Percentiles rank a stretch among this genome's conserved stretches.
Conservation (phyloP, 2,329 filamentous ascomycete genomes). For the Boeremia lycopersici region DNA sequence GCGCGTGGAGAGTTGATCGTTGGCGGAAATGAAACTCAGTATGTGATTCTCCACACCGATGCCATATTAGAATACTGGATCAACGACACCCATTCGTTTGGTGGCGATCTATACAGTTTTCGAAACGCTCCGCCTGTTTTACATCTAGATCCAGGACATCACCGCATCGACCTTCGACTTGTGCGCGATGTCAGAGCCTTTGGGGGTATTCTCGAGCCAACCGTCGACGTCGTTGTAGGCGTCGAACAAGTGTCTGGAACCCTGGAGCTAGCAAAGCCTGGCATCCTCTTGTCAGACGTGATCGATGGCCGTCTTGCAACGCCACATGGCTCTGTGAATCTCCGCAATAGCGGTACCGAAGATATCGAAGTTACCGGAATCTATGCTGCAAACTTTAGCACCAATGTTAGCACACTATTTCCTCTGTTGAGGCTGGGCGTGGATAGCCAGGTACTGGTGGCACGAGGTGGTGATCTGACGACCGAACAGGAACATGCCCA, state of each 20-base stretch:
- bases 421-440: conserved; percentile 12
- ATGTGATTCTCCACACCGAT: conserved; percentile 54
- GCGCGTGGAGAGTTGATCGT: conserved; percentile 57
- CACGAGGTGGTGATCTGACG: conserved; percentile 5
- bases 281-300: conserved; percentile 58
- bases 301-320: conserved; percentile 55
- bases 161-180: conserved; percentile 60
- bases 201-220: conserved; percentile 58
- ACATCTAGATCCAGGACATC: conserved; percentile 55
- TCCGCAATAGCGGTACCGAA: conserved; percentile 54
- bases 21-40: conserved; percentile 37
- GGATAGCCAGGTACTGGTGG: conserved; percentile 20
- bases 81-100: conserved; percentile 59
- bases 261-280: conserved; percentile 42
- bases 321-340: conserved; percentile 54
- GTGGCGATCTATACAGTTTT: conserved; percentile 63
- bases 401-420: conserved; percentile 15
- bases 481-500: conserved; percentile 18
- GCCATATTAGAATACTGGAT: conserved; percentile 60
- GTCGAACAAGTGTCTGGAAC: conserved; percentile 27
- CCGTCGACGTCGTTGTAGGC: conserved; percentile 49
- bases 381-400: conserved; percentile 31
- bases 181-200: conserved; percentile 63
- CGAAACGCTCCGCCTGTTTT: conserved; percentile 58
- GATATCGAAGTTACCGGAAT: conserved; percentile 46